phyloP scores from a whole-genome alignment of 2,329 filamentous ascomycete species.

The Botryotinia globosa region DNA sequence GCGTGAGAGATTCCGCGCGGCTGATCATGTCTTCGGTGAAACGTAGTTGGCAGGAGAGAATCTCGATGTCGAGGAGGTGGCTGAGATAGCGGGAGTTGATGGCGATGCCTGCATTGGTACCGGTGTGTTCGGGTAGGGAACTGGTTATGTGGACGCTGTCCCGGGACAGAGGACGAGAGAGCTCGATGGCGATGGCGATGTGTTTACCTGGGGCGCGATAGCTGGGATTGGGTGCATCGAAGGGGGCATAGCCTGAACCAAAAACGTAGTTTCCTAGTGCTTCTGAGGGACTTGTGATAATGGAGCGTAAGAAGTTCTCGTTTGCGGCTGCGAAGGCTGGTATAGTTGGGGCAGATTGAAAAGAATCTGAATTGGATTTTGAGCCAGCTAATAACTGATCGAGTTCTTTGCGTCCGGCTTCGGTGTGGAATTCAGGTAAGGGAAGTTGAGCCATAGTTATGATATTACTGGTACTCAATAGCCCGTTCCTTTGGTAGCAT shows the following conservation, averaged over 20 bases:
- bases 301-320: background rate
- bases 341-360: background rate
- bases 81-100: no score
- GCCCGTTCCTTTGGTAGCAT: background rate
- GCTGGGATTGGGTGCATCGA: background rate
- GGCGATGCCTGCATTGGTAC: no score
- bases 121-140: no score
- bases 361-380: background rate
- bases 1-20: no score
- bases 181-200: background rate
- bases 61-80: no score
- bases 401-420: background rate
- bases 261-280: background rate
- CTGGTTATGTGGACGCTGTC: no score
- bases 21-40: no score
- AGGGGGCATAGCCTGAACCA: background rate
- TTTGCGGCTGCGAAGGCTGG: background rate
- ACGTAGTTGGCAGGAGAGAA: no score
- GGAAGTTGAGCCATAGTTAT: background rate
- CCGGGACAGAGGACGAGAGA: no score
- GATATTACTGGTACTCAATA: background rate
- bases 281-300: background rate
- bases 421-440: background rate
- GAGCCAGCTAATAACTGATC: background rate
- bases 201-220: background rate